Evolutionary conservation across 78 protist species (phyloP), one percentile per base, ranked within the genome.

Genomic region (Tieghemostelium lacteum): DNA sequence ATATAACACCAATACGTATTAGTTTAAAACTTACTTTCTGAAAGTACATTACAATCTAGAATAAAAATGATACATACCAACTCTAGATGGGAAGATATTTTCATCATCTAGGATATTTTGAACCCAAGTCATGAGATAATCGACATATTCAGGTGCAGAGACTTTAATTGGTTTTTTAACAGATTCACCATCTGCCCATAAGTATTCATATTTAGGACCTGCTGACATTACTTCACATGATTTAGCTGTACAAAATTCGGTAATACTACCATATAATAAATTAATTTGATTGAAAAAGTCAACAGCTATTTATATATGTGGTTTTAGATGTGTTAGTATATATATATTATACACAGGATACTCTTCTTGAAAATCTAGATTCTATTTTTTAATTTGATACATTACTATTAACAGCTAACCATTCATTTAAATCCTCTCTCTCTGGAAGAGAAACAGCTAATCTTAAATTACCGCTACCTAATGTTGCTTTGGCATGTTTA

Each of bases 221-320:
- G 99, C 99, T 1, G 89, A 61, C 99, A 98, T 98, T 8, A 86
- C 94, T 5, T 98, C 98, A 86, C 99, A 99, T 22, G 75, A 8
- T 24, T 73, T 86, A 1, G 60, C 72, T 54, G 98, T 97, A 96
- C 99, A 98, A 62, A 96, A 98, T 78, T 98, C 99, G 0, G 99
- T 94, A 39, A 98, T 94, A 10, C 96, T 95, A 12, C 99, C 99
- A 85, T 96, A 98, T n/a, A 98, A 88, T 77, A 98, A 37, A 83
- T 97, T 97, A 72, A 97, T 97, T 92, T 97, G 97, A 93, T 98
- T 97, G 95, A 95, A 98, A 93, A 98, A 98, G 80, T 98, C 99
- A 26, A 97, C 95, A n/a, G 98, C 98, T 96, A 70, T 20, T 1
- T 0, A 37, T 65, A 29, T 37, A 20, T n/a, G 24, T 28, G 36